phyloP scores from a whole-genome alignment of 2,329 filamentous ascomycete genomes.

The Thielaviopsis populi region DNA sequence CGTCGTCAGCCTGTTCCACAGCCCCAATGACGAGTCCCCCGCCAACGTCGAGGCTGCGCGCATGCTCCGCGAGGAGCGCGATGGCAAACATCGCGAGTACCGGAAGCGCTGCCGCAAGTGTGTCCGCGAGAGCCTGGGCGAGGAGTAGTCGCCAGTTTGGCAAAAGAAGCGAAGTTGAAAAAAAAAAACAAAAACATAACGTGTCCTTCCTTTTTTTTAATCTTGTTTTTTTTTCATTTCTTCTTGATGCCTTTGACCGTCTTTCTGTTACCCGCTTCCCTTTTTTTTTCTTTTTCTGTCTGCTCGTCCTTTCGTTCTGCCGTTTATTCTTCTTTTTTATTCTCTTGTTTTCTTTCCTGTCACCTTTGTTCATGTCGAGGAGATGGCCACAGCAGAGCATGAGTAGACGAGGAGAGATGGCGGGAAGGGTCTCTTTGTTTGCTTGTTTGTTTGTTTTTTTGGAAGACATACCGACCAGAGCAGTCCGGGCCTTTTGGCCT shows the following conservation, averaged over 20 bases:
- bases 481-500: no score
- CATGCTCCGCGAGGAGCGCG: constrained; percentile 65
- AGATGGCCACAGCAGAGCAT: no score
- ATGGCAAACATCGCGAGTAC: constrained; percentile 52
- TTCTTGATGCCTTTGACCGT: neutral
- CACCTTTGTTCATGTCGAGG: neutral
- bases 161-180: neutral
- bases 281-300: neutral
- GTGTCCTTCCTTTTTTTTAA: neutral
- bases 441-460: no score
- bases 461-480: no score
- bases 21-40: constrained; percentile 88
- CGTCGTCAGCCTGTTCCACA: constrained; percentile 81
- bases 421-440: no score
- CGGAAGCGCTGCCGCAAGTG: constrained; percentile 61
- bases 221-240: neutral
- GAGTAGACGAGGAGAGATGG: no score
- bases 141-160: constrained; percentile 35
- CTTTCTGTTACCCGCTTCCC: neutral
- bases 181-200: neutral
- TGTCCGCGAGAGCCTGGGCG: constrained; percentile 67
- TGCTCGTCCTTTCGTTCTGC: neutral
- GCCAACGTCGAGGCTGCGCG: constrained; percentile 90
- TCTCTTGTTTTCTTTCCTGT: neutral
- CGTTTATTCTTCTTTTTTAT: neutral